Percentiles rank a stretch among this genome's conserved stretches.
These are phyloP conservation scores for Coemansia erecta DNA, from an alignment of 192 early-diverging fungal species.

Conservation along the genomic window DNA sequence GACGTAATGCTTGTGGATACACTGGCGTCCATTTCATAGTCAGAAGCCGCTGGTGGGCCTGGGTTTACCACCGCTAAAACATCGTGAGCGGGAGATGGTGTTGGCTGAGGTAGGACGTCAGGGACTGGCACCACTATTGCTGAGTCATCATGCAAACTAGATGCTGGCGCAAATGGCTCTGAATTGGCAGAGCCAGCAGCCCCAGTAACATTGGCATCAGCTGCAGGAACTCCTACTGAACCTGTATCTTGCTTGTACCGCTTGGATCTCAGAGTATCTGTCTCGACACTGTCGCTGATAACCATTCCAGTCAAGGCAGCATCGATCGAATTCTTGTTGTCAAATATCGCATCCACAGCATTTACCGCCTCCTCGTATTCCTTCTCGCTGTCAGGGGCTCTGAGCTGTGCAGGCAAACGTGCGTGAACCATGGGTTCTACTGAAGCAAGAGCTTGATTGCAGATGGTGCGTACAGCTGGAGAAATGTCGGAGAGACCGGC, in stretches of 20 bases:
- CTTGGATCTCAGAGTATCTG: background rate
- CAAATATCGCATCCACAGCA: slow-evolving; percentile 18
- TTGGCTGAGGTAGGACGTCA: too few relatives aligned
- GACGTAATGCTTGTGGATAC: too few relatives aligned
- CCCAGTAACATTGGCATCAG: too few relatives aligned
- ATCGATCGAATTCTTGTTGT: slow-evolving; percentile 9
- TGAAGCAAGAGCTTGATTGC: slow-evolving; percentile 13
- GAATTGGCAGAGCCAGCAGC: too few relatives aligned
- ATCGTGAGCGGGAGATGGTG: background rate
- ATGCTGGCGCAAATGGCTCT: too few relatives aligned
- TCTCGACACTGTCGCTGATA: background rate
- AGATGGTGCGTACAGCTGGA: slow-evolving; percentile 15
- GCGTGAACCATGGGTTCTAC: slow-evolving; percentile 45
- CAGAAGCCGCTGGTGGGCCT: too few relatives aligned
- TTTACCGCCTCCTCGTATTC: slow-evolving; percentile 9
- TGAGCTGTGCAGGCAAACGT: slow-evolving; percentile 45
- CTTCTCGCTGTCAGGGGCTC: slow-evolving; percentile 36
- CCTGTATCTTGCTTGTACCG: slow-evolving; percentile 6
- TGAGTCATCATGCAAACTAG: background rate
- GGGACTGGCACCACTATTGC: background rate
- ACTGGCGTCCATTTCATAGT: too few relatives aligned
- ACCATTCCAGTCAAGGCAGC: slow-evolving; percentile 16
- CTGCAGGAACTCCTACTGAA: background rate
- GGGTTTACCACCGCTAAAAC: background rate
- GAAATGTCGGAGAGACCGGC: slow-evolving; percentile 31